Evolutionary conservation across 352 stramenopile species (phyloP).

Genomic region (Pythium insidiosum): DNA sequence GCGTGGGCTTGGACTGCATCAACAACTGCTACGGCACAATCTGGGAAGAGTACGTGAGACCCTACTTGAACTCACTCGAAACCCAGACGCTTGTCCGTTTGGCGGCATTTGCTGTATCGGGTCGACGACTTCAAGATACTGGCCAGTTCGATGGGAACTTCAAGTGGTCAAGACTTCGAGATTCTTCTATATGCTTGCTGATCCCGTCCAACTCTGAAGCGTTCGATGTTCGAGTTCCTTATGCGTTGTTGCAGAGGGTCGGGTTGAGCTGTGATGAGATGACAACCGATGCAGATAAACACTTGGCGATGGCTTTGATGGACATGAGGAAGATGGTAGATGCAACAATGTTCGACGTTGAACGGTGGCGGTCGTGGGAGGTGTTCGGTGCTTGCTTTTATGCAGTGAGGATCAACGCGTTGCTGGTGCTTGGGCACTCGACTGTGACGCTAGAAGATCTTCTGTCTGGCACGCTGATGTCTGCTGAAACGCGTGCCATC

Average conservation of each 20-base stretch:
- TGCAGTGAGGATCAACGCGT: constrained; percentile 24
- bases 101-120: constrained; percentile 2
- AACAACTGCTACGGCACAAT: too few relatives aligned
- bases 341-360: too few relatives aligned
- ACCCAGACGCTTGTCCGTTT: background rate
- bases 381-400: constrained; percentile 26
- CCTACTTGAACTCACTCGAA: background rate
- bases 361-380: constrained; percentile 9
- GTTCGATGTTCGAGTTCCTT: constrained; percentile 7
- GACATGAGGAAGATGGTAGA: too few relatives aligned
- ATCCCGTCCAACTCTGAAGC: constrained; percentile 1
- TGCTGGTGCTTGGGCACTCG: constrained; percentile 14
- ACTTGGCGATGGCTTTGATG: too few relatives aligned
- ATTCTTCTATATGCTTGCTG: constrained; percentile 20
- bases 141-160: constrained; percentile 3
- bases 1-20: constrained; percentile 2
- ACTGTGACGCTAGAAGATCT: constrained; percentile 12
- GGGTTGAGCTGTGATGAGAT: too few relatives aligned
- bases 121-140: background rate
- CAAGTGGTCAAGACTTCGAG: constrained; percentile 17
- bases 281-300: too few relatives aligned
- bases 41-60: background rate
- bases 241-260: too few relatives aligned
- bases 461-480: constrained; percentile 9
- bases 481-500: background rate